These are phyloP conservation scores for Camelina hispida DNA, from an alignment of 345 rosid species.

Conservation along the genomic window DNA sequence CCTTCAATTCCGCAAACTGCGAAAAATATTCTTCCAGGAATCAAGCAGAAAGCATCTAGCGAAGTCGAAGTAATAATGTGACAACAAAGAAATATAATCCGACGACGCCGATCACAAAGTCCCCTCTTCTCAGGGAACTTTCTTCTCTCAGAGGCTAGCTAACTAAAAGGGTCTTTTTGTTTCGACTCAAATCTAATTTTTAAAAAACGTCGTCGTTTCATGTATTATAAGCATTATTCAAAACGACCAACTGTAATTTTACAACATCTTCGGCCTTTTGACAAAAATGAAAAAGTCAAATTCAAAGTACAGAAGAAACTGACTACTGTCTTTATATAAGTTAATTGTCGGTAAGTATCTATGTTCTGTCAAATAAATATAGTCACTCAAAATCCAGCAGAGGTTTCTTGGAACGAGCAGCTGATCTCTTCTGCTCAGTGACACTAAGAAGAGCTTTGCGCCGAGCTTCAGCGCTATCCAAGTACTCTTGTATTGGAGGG, in stretches of 20 bases:
- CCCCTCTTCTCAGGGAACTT: constrained; percentile 62
- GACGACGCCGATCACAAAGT: constrained; percentile 58
- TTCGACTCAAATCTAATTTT: neutral
- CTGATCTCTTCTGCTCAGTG: constrained; percentile 36
- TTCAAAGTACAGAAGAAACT: neutral
- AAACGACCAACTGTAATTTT: neutral
- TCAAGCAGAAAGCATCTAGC: neutral
- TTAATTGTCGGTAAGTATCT: neutral
- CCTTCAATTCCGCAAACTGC: neutral
- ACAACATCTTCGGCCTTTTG: neutral
- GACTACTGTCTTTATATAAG: neutral
- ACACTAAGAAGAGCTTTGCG: constrained; percentile 54
- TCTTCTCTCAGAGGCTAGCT: constrained; percentile 40
- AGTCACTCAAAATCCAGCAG: constrained; percentile 52
- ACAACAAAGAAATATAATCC: constrained; percentile 57
- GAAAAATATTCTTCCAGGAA: neutral
- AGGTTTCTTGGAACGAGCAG: constrained; percentile 41
- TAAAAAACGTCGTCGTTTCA: neutral
- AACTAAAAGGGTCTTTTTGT: neutral
- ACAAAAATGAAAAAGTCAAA: constrained; percentile 12
- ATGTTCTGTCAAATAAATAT: neutral
- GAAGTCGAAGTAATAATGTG: neutral
- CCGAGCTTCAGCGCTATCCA: constrained; percentile 61
- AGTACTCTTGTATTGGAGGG: constrained; percentile 75
- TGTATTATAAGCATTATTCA: too few species aligned